Conservation (phyloP, 176 grass and related monocot species). For the Triticum dicoccoides region DNA sequence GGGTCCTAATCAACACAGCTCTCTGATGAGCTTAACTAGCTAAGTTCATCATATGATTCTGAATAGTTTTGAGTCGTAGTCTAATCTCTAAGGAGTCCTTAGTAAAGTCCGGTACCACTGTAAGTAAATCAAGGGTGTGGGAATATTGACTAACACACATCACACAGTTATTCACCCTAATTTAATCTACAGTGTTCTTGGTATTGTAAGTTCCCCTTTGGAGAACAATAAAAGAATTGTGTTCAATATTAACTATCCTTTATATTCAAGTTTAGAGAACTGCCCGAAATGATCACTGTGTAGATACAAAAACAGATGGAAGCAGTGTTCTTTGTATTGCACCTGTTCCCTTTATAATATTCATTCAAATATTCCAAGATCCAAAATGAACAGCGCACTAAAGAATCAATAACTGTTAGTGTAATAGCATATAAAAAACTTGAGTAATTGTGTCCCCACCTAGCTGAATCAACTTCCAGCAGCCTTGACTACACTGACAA, state of each 20-base stretch:
- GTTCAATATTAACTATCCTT: neutral
- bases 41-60: neutral
- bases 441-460: neutral
- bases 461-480: neutral
- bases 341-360: neutral
- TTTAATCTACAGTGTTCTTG: neutral
- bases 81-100: neutral
- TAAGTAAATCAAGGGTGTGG: neutral
- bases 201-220: conserved; percentile 10
- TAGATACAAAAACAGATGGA: neutral
- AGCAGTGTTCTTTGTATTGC: neutral
- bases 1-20: conserved; percentile 11
- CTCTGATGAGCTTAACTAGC: conserved; percentile 20
- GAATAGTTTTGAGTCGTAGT: neutral
- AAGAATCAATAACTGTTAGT: neutral
- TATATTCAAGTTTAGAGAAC: neutral
- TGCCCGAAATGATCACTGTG: neutral
- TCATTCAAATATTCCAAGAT: neutral
- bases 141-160: neutral
- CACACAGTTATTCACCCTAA: neutral
- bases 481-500: neutral
- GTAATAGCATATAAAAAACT: neutral
- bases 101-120: neutral
- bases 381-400: neutral
- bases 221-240: neutral